These are phyloP conservation scores for Linnemannia zychae DNA, from an alignment of 192 early-diverging fungal species.

Conservation along the genomic window DNA sequence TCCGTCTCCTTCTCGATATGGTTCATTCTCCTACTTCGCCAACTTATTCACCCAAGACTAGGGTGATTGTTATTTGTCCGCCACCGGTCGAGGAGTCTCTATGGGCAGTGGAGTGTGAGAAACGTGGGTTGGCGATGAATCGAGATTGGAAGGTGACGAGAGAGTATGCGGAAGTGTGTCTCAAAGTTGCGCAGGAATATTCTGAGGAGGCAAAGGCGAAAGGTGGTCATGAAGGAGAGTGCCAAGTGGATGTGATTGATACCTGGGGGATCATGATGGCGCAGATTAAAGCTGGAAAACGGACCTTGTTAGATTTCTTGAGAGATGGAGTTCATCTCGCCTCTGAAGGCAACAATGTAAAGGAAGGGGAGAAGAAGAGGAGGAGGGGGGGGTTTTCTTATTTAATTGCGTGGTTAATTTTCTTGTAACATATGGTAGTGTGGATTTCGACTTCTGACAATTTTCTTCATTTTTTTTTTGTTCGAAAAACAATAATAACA, in stretches of 20 bases:
- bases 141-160: conserved; percentile 59
- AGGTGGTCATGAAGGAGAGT: conserved; percentile 14
- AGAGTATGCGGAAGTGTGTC: conserved; percentile 64
- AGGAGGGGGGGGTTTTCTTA: too few species aligned
- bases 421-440: too few species aligned
- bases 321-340: conserved; percentile 72
- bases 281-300: neutral
- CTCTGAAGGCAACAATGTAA: conserved; percentile 66
- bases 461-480: conserved; percentile 12
- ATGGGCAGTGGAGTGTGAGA: conserved; percentile 51
- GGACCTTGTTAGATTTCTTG: conserved; percentile 47
- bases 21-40: conserved; percentile 65
- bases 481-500: too few species aligned
- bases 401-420: conserved; percentile 1
- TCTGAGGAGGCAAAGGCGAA: conserved; percentile 43
- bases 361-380: too few species aligned
- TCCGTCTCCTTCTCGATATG: conserved; percentile 70
- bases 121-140: conserved; percentile 44
- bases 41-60: conserved; percentile 69
- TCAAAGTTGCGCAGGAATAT: conserved; percentile 52
- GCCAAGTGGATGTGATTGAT: conserved; percentile 57
- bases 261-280: conserved; percentile 25
- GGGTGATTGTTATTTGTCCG: conserved; percentile 79
- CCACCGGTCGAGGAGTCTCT: conserved; percentile 73
- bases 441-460: too few species aligned